Evolutionary conservation across 106 monocot genomes (phyloP), one percentile per base, ranked within the genome.

Genomic region (Phalaenopsis aphrodite): DNA sequence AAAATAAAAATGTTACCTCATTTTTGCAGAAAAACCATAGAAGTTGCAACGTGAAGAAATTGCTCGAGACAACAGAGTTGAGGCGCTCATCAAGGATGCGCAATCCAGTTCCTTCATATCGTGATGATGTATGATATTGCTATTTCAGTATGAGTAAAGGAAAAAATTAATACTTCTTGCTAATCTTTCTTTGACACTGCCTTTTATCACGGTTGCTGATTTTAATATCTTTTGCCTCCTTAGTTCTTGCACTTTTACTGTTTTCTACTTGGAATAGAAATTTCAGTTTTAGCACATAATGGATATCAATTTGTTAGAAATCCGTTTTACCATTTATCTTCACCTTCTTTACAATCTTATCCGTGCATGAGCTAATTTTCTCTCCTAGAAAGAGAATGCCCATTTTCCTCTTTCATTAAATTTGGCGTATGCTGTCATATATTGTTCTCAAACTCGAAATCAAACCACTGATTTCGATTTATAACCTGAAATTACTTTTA

Each of bases 51-150:
- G 38, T 5, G 41, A 72, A 42, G 72, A 72, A 41, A 72, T 41
- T 72, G 41, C 72, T 11, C 8, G 72, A 72, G 72, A 72, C 72
- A 72, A 42, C 72, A 42, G 72, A 72, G 72, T 72, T 72, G 17
- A 72, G 72, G 41, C 72, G 72, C 42, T 72, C 72, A 39, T 72
- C 72, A 72, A 72, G 72, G 30, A 42, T 42, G 41, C 38, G 72
- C 15, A 72, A 72, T 72, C 41, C 2, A 42, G 72, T 72, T 36
- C 42, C 41, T 72, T 41, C 41, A 39, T 72, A 72, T 36, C 5
- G 15, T 72, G 72, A 72, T 72, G 72, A 72, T 72, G 72, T 42
- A 72, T 42, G 72, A 42, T 16, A 41, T 41, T 72, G 42, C 41
- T 42, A 68, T 72, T 14, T 41, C 72, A 15, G 72, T 41, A 15